Conservation (phyloP, 208 protist genomes). For the Trypanosoma cruzi region DNA sequence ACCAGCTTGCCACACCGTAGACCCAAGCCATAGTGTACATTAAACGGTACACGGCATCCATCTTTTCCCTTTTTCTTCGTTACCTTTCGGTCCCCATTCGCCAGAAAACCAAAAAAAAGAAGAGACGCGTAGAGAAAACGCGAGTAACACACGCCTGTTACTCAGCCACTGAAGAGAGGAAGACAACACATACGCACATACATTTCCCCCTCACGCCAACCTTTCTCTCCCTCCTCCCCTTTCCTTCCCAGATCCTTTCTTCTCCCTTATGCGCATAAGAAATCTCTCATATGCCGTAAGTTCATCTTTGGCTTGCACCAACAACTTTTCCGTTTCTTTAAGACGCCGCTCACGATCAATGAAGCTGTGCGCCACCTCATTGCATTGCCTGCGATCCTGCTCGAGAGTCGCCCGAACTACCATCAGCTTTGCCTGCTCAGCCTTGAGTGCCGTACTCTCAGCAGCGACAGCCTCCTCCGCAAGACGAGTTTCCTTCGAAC, state of each 20-base stretch:
- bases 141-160: too few species aligned
- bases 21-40: constrained; percentile 59
- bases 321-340: neutral
- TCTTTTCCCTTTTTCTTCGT: constrained; percentile 1
- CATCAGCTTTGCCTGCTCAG: constrained; percentile 3
- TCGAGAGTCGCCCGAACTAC: constrained; percentile 1
- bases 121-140: neutral
- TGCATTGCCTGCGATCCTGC: constrained; percentile 6
- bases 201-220: neutral
- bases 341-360: constrained; percentile 9
- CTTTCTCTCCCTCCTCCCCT: neutral
- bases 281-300: constrained; percentile 3
- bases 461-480: constrained; percentile 9
- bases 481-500: neutral
- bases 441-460: neutral
- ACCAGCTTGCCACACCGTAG: constrained; percentile 81
- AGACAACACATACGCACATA: neutral
- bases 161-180: neutral
- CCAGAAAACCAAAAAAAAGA: constrained; percentile 5
- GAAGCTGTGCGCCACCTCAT: neutral
- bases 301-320: constrained; percentile 11
- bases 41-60: constrained; percentile 12
- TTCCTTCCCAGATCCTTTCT: neutral
- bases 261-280: neutral
- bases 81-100: neutral